Base-by-base conservation (phyloP, 2,329 filamentous ascomycete genomes). In the Hymenoscyphus scutula region DNA sequence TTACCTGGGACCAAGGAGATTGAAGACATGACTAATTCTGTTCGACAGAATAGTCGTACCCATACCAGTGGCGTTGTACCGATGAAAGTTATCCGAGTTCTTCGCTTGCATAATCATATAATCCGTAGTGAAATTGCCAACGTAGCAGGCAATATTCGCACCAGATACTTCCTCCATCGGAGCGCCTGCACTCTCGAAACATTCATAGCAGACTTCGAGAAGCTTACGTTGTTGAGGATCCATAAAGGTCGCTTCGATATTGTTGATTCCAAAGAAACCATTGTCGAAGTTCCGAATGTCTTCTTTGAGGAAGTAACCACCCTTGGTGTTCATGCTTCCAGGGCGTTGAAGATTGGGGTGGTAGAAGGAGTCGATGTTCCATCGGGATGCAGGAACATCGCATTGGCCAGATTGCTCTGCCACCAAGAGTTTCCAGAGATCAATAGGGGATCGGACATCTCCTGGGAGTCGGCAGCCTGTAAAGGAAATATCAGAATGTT, bases 11-110 rank as follows among this genome's bases (percentile, higher is more conserved):
- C 53, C 53, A 1, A 63, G 68, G 1, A 77, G 60, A 37, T 74
- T 69, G 19, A 73, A 73, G 27, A 74, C 71, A 37, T 76, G 72
- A 1, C 70, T 73, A 0, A 73, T 62, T 0, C 75, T 68, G 38
- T 76, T 77, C 1, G 61, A 54, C 8, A 65, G 34, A n/a, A 65
- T 63, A 0, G 59, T 61, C 7, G 53, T 25, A 19, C 56, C 62
- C 27, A 59, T 37, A 5, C 65, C 66, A 1, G 66, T 67, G 3
- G 60, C 55, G n/a, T 25, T 56, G 56, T 76, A 77, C 37, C 74
- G 73, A 58, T 71, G 70, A 5, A 53, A 51, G 4, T 48, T 56
- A 13, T 70, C 69, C 3, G 62, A 32, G 38, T 71, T 66, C 41
- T 53, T 58, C 30, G 27, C 41, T 48, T 54, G 59, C 48, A 68